Base-by-base conservation (phyloP, 306 rosid species). In the Malus sieversii region DNA sequence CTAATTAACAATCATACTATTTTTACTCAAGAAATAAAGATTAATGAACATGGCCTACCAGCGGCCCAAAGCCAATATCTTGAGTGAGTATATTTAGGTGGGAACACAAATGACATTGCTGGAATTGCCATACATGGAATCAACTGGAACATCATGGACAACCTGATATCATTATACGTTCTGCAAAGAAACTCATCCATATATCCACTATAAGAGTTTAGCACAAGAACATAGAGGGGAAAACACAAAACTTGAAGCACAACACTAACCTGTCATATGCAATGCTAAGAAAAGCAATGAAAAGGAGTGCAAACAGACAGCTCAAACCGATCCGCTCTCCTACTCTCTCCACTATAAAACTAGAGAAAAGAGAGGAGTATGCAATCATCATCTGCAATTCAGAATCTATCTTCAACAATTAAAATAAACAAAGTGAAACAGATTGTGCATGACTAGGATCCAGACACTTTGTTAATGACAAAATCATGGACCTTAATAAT, bases 311-410 rank as follows among this genome's bases (percentile, higher is more conserved):
- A 80, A 79, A 77, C 77, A 84, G 73, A 76, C 84, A 82, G 48
- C 84, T 82, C 23, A 86, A 33, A 22, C 93, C 91, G 35, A 81
- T 84, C 75, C 78, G 78, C 67, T 44, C 79, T 71, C 96, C 82
- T 61, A 82, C 45, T 86, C 89, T 88, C 85, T 90, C 92, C 22
- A 83, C 80, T 42, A 85, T 62, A 80, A 88, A 82, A 80, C 85
- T 78, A 69, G 91, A 86, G 52, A 88, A 83, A 85, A 90, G 86
- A 11, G 91, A 85, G 73, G 88, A 84, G 72, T 78, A 82, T 22
- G 84, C 91, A 61, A 90, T 76, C 91, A 86, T 85, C 89, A 88
- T 88, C 91, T 90, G 88, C 81, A 85, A 60, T 75, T 46, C 57
- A 83, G 74, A 78, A 70, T 74, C 70, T 66, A 20, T 33, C 53